Conservation (phyloP, 768 basidiomycete genomes). For the Boletus patriciae region DNA sequence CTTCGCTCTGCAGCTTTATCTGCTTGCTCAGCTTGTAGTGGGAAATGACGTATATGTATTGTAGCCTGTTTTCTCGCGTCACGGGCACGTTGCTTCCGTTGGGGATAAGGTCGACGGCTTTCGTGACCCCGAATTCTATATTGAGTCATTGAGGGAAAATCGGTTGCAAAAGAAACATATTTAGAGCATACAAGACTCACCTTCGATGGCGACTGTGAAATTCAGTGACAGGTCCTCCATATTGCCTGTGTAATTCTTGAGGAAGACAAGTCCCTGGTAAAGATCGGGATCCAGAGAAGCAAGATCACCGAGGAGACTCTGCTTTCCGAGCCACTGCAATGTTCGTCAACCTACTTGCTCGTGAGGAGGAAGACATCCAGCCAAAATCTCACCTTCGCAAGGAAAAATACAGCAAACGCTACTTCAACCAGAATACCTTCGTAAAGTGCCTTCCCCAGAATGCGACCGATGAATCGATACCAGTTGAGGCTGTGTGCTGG, state of each 20-base stretch:
- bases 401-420: conserved; percentile 93
- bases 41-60: conserved; percentile 87
- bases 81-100: conserved; percentile 82
- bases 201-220: conserved; percentile 86
- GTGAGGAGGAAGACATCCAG: not conserved
- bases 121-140: conserved; percentile 79
- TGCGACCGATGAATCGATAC: conserved; percentile 91
- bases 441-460: conserved; percentile 95
- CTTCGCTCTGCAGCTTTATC: conserved; percentile 79
- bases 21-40: conserved; percentile 88
- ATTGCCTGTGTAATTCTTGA: conserved; percentile 88
- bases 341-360: not conserved
- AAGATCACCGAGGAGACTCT: conserved; percentile 91
- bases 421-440: conserved; percentile 95
- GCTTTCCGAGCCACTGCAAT: conserved; percentile 84
- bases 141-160: not conserved
- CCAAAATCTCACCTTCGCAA: conserved; percentile 64
- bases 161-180: not conserved
- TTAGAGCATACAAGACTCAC: conserved; percentile 40
- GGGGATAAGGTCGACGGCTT: conserved; percentile 74
- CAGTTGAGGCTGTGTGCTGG: conserved; percentile 82
- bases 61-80: conserved; percentile 84
- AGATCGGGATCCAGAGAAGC: conserved; percentile 88
- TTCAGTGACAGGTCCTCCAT: conserved; percentile 87
- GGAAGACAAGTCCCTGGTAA: conserved; percentile 87